Percentiles rank a stretch among this genome's conserved stretches.
Conservation (phyloP, 179 eudicot genomes). For the Beta corolliflora region DNA sequence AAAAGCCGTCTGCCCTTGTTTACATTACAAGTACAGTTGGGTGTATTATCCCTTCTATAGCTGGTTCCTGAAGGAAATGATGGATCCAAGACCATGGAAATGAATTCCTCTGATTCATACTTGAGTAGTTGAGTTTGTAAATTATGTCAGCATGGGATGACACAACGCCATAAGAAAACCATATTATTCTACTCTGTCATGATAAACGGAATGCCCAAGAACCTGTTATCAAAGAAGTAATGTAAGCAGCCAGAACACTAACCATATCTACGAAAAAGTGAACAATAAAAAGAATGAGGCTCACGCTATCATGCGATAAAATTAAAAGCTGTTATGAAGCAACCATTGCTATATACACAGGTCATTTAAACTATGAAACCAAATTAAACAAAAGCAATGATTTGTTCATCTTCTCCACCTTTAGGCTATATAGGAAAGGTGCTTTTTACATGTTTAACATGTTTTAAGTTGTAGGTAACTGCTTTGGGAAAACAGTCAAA, state of each 20-base stretch:
- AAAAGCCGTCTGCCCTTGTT: not conserved
- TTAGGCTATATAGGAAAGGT: not conserved
- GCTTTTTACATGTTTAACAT: no score
- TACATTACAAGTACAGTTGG: not conserved
- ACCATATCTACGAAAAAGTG: not conserved
- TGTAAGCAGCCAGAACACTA: not conserved
- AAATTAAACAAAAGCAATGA: not conserved
- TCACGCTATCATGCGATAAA: not conserved
- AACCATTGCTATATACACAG: not conserved
- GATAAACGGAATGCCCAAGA: conserved; percentile 51
- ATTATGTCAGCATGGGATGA: not conserved
- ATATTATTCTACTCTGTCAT: conserved; percentile 36
- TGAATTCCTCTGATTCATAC: not conserved
- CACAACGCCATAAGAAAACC: not conserved
- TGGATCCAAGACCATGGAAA: not conserved
- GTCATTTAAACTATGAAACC: no score
- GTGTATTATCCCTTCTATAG: no score
- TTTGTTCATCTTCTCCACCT: not conserved
- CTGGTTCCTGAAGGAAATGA: not conserved
- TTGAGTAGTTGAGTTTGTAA: not conserved
- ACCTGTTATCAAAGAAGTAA: conserved; percentile 37
- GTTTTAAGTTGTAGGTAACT: no score
- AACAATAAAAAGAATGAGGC: no score
- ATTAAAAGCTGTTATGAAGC: not conserved
- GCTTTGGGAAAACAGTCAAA: no score